A percentile compares a stretch with the other conserved stretches of the same genome.
phyloP scores from a whole-genome alignment of 495 filamentous ascomycete species.

The Aspergillus kassunensis region DNA sequence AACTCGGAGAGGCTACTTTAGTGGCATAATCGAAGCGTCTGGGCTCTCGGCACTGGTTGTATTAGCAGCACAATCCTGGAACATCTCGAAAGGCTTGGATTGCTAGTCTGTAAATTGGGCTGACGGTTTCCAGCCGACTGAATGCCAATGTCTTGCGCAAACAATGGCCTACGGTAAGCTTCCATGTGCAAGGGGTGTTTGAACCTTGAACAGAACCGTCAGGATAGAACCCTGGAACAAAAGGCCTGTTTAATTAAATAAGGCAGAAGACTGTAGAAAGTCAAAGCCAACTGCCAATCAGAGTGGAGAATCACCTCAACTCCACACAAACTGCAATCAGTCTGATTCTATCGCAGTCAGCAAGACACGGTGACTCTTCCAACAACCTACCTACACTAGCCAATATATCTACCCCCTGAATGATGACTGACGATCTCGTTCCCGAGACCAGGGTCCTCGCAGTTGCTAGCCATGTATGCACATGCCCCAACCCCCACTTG shows the following conservation, averaged over 20 bases:
- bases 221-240: too few relatives aligned
- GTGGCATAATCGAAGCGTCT: conserved; percentile 12
- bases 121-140: too few relatives aligned
- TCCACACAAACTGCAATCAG: neutral
- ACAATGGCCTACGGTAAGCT: too few relatives aligned
- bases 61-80: too few relatives aligned
- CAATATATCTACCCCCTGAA: neutral
- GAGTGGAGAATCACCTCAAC: neutral
- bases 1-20: conserved; percentile 5
- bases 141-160: too few relatives aligned
- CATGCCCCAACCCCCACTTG: neutral
- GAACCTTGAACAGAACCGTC: too few relatives aligned
- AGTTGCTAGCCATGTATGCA: conserved; percentile 86
- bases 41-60: conserved; percentile 10
- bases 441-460: conserved; percentile 88
- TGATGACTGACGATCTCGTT: conserved; percentile 46
- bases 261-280: too few relatives aligned
- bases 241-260: too few relatives aligned
- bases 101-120: too few relatives aligned
- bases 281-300: too few relatives aligned
- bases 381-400: neutral
- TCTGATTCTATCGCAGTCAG: conserved; percentile 3
- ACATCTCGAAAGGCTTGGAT: too few relatives aligned
- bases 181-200: too few relatives aligned
- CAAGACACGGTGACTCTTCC: neutral